A percentile compares a stretch with the other conserved stretches of the same genome.
Conservation (phyloP, 179 eudicot species). For the Dionaea muscipula region DNA sequence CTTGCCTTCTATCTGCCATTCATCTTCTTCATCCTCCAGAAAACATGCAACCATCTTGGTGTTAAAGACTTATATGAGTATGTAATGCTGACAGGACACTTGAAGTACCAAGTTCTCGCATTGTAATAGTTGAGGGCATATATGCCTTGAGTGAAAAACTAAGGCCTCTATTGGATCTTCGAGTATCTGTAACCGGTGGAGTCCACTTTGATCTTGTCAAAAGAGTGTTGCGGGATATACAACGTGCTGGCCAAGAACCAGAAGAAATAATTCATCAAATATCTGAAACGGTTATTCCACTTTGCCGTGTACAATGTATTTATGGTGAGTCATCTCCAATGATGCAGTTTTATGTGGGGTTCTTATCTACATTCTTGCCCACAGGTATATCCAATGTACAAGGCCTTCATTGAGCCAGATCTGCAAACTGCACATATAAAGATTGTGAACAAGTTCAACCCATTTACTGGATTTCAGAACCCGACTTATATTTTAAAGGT, state of each 20-base stretch:
- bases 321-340: background rate
- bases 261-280: slow-evolving; percentile 95
- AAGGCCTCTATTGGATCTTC: slow-evolving; percentile 79
- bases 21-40: no score
- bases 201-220: slow-evolving; percentile 95
- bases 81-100: slow-evolving; percentile 41
- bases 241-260: slow-evolving; percentile 96
- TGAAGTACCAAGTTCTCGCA: slow-evolving; percentile 79
- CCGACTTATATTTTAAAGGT: slow-evolving; percentile 91
- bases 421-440: slow-evolving; percentile 84
- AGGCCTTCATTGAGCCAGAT: slow-evolving; percentile 94
- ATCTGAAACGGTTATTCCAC: slow-evolving; percentile 60
- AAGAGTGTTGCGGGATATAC: slow-evolving; percentile 85
- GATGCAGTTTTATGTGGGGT: background rate
- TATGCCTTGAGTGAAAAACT: slow-evolving; percentile 84
- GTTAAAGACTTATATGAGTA: background rate
- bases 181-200: slow-evolving; percentile 93
- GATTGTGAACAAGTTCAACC: slow-evolving; percentile 81
- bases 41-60: no score
- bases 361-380: slow-evolving; percentile 11
- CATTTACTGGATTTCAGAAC: slow-evolving; percentile 84
- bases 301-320: background rate
- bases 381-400: slow-evolving; percentile 97
- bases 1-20: no score
- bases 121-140: slow-evolving; percentile 84